phyloP scores from a whole-genome alignment of 257 asterid species.

The Nicotiana benthamiana region DNA sequence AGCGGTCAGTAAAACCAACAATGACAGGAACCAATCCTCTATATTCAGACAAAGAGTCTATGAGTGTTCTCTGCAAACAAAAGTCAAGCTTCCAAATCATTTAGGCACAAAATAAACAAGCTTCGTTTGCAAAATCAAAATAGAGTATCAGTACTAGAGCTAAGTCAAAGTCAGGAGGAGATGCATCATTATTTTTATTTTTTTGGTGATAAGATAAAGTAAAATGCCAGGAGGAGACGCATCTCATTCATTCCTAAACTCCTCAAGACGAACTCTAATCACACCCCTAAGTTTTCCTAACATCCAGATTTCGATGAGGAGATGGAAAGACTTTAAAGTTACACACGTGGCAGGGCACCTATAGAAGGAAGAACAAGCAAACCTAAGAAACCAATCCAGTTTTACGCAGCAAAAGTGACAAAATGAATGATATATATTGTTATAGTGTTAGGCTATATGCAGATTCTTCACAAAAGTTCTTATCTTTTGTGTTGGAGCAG shows the following conservation, averaged over 20 bases:
- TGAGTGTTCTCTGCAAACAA: slow-evolving; percentile 52
- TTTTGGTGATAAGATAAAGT: too few species aligned
- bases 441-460: neutral
- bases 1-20: slow-evolving; percentile 60
- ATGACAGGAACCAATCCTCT: slow-evolving; percentile 73
- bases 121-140: slow-evolving; percentile 15
- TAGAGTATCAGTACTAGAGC: slow-evolving; percentile 10
- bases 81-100: slow-evolving; percentile 2
- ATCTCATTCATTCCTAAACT: neutral
- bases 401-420: neutral
- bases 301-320: neutral
- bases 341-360: neutral
- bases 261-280: neutral
- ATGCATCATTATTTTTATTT: neutral
- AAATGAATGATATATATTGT: neutral
- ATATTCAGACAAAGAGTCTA: slow-evolving; percentile 51
- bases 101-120: neutral
- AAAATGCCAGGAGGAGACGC: too few species aligned
- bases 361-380: neutral
- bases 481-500: neutral
- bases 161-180: neutral
- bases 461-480: slow-evolving; percentile 2
- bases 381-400: neutral
- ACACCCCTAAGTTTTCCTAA: neutral
- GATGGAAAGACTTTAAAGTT: neutral